A percentile compares a stretch with the other conserved stretches of the same genome.
These are phyloP conservation scores for Colletotrichum neosansevieriae DNA, from an alignment of 2,329 filamentous ascomycete species.

Conservation along the genomic window DNA sequence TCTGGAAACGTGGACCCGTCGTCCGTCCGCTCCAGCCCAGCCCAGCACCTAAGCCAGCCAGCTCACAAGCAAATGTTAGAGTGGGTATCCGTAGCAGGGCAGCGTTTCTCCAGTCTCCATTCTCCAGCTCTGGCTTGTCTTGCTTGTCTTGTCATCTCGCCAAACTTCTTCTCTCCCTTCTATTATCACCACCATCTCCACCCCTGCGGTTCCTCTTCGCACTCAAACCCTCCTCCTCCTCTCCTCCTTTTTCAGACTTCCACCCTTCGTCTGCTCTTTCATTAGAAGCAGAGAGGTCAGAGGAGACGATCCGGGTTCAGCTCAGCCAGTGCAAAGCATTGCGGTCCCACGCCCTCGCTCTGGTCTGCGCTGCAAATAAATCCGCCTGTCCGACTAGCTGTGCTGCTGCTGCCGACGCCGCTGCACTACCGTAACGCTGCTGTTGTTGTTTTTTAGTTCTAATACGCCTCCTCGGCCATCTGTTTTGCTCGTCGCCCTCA, in stretches of 20 bases:
- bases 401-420: constrained; percentile 12
- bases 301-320: constrained; percentile 37
- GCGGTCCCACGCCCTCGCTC: constrained; percentile 26
- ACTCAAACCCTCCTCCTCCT: constrained; percentile 37
- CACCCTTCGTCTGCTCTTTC: constrained; percentile 41
- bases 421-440: constrained; percentile 8
- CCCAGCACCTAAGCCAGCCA: neutral
- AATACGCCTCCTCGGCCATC: constrained; percentile 35
- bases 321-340: constrained; percentile 26
- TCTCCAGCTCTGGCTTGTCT: neutral
- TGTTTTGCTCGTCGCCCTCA: constrained; percentile 37
- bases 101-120: neutral
- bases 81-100: neutral
- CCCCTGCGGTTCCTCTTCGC: constrained; percentile 36
- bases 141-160: constrained; percentile 25
- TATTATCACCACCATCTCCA: constrained; percentile 41
- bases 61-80: neutral
- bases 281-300: constrained; percentile 41
- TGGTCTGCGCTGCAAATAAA: constrained; percentile 16
- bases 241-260: constrained; percentile 34
- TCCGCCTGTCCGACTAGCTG: constrained; percentile 28
- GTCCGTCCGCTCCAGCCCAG: constrained; percentile 7
- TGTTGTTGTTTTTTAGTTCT: constrained; percentile 39
- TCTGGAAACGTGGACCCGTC: constrained; percentile 14
- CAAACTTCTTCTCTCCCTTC: constrained; percentile 38